phyloP scores from a whole-genome alignment of 257 asterid genomes.

The Handroanthus guayacan region DNA sequence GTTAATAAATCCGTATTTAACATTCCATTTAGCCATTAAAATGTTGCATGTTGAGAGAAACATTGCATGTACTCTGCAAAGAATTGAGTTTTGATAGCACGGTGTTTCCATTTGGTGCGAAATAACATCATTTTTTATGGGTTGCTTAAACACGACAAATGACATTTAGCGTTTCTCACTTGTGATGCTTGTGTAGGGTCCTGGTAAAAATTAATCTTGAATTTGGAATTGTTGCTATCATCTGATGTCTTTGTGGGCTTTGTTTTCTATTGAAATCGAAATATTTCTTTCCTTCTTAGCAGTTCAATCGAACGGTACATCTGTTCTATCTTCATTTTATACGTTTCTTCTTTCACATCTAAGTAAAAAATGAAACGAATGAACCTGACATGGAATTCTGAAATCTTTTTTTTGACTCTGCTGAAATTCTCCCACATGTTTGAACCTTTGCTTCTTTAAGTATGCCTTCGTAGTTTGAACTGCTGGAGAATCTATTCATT shows the following conservation, averaged over 20 bases:
- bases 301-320: background rate
- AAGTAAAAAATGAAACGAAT: background rate
- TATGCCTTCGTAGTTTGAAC: background rate
- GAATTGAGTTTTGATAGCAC: background rate
- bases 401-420: background rate
- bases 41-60: background rate
- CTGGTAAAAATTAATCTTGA: background rate
- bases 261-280: slow-evolving; percentile 1
- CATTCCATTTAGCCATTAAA: background rate
- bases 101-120: background rate
- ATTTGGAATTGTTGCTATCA: background rate
- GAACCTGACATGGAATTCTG: no score
- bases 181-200: background rate
- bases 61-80: background rate
- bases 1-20: background rate
- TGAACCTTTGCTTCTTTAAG: background rate
- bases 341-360: background rate
- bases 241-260: background rate
- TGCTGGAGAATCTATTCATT: background rate
- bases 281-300: slow-evolving; percentile 1
- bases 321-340: background rate
- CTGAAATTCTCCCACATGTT: slow-evolving; percentile 8
- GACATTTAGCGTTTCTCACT: background rate
- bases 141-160: background rate
- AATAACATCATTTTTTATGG: background rate